phyloP scores from a whole-genome alignment of 2,329 filamentous ascomycete genomes.

The Mycosphaerelloides madeirae region DNA sequence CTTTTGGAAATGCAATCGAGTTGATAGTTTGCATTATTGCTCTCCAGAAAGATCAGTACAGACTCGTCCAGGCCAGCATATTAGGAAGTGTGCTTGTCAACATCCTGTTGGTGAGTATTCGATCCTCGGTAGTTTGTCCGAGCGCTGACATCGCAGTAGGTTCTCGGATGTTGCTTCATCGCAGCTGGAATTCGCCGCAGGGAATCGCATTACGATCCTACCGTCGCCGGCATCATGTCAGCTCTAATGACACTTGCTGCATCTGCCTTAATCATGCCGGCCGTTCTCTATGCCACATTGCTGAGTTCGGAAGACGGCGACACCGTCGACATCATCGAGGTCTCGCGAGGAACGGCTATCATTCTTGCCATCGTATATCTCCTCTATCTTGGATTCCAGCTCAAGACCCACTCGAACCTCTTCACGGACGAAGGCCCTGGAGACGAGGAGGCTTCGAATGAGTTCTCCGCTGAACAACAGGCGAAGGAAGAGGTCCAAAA shows the following conservation, averaged over 20 bases:
- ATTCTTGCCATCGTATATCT: conserved; percentile 50
- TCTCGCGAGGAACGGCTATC: conserved; percentile 50
- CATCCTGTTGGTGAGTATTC: conserved; percentile 63
- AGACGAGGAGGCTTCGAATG: conserved; percentile 25
- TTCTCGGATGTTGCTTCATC: conserved; percentile 50
- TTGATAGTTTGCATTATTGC: conserved; percentile 87
- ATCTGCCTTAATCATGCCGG: conserved; percentile 50
- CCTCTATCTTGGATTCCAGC: conserved; percentile 52
- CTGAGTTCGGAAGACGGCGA: conserved; percentile 34
- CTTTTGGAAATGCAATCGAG: conserved; percentile 75
- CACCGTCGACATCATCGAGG: conserved; percentile 43
- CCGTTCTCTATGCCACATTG: conserved; percentile 48
- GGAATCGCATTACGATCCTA: conserved; percentile 59
- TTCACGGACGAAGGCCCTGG: conserved; percentile 40
- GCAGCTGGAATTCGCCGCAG: conserved; percentile 42
- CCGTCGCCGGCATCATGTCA: conserved; percentile 71
- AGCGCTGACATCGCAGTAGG: neutral
- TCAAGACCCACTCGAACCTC: conserved; percentile 45
- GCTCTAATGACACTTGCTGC: conserved; percentile 53
- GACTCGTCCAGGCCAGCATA: conserved; percentile 97
- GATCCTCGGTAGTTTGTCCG: neutral
- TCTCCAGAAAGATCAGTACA: conserved; percentile 75
- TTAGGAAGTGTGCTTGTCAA: conserved; percentile 93
- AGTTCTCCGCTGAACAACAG: conserved; percentile 16
- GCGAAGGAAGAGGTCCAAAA: neutral